phyloP scores from a whole-genome alignment of 1,284 basidiomycete genomes.

The Ustilago trichophora region DNA sequence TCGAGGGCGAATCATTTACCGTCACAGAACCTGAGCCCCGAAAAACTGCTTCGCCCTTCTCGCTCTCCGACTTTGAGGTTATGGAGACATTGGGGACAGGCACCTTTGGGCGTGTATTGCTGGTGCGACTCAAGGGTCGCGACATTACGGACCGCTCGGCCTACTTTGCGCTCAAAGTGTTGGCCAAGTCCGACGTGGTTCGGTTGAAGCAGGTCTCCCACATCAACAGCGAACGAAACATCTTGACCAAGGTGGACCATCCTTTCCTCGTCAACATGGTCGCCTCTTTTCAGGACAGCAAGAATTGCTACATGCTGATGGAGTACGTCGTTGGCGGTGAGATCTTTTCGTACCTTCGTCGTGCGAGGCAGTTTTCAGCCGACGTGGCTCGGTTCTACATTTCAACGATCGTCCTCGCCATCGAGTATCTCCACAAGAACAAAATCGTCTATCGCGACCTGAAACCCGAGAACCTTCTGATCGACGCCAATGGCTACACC shows the following conservation, averaged over 20 bases:
- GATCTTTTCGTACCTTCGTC: conserved; percentile 70
- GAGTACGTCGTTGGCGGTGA: conserved; percentile 71
- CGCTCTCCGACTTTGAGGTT: conserved; percentile 49
- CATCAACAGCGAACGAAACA: conserved; percentile 71
- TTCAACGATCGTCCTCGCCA: conserved; percentile 70
- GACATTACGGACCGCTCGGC: conserved; percentile 23
- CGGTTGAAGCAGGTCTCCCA: conserved; percentile 72
- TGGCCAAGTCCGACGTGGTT: conserved; percentile 71
- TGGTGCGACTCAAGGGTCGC: conserved; percentile 42
- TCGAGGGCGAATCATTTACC: neutral
- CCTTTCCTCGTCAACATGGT: conserved; percentile 62
- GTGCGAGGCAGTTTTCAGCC: conserved; percentile 68
- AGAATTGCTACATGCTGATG: conserved; percentile 71
- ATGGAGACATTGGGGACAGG: conserved; percentile 56
- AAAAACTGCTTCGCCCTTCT: conserved; percentile 8
- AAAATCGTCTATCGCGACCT: conserved; percentile 64
- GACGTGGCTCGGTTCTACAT: conserved; percentile 71
- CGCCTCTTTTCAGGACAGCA: conserved; percentile 67
- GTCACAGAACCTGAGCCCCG: neutral
- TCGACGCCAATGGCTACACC: conserved; percentile 52
- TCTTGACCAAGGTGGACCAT: conserved; percentile 65
- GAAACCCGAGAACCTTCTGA: conserved; percentile 64
- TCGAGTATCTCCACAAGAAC: conserved; percentile 60
- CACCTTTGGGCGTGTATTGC: conserved; percentile 59
- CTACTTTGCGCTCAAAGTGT: conserved; percentile 71